Conservation (phyloP, 306 rosid genomes). For the Geum urbanum region DNA sequence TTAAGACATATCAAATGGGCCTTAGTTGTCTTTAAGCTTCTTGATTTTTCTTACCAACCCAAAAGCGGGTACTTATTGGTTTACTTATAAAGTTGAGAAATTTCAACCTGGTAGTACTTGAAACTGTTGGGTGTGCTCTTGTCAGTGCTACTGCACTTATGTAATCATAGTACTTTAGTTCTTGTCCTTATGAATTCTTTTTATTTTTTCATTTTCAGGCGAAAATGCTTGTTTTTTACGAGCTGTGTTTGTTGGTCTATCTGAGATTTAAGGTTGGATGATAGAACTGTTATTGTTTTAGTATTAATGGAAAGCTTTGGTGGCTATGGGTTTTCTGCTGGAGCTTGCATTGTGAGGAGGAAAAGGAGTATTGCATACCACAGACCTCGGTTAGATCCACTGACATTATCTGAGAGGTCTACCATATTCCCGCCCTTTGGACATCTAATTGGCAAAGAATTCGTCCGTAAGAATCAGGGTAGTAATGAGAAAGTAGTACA, state of each 20-base stretch:
- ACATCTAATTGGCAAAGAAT: conserved; percentile 10
- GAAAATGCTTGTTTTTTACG: background rate
- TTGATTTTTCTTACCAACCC: background rate
- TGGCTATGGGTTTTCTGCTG: conserved; percentile 22
- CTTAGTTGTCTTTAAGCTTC: background rate
- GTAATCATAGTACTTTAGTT: background rate
- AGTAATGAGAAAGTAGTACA: conserved; percentile 1
- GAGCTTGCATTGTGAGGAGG: conserved; percentile 23
- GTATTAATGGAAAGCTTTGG: conserved; percentile 28
- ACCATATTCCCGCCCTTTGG: conserved; percentile 8
- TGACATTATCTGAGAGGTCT: conserved; percentile 13
- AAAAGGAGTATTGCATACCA: conserved; percentile 34
- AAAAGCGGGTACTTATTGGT: background rate
- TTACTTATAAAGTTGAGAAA: background rate
- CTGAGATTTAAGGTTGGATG: conserved; percentile 5
- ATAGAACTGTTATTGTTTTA: background rate
- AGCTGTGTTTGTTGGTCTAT: conserved; percentile 1
- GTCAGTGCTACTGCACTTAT: background rate
- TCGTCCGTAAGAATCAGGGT: conserved; percentile 8
- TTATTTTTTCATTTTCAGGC: conserved; percentile 9
- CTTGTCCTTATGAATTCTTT: no score
- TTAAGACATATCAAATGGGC: background rate
- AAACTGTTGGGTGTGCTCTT: background rate
- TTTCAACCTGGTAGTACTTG: background rate
- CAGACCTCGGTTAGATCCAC: conserved; percentile 32